Base-by-base conservation (phyloP, 2,329 filamentous ascomycete species). In the Arthrobotrys pseudoclavata region DNA sequence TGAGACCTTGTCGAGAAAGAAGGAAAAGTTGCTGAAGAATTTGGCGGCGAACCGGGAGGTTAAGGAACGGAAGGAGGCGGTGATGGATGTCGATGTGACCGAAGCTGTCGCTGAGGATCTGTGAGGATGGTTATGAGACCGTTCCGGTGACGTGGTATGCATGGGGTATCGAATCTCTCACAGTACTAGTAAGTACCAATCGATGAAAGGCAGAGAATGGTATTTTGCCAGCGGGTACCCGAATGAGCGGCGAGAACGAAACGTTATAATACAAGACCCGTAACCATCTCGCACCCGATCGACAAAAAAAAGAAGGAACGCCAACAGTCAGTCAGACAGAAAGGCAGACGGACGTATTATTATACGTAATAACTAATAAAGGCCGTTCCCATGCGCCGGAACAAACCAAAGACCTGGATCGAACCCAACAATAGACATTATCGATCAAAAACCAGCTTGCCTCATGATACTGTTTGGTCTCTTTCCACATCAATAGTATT, bases 21-120 rank as follows among this genome's bases (percentile, higher is more conserved):
- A 77, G 31, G 74, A 77, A 22, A 77, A 77, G 22, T 31, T 77
- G n/a, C 7, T 77, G 7, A 77, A 62, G 34, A 77, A 77, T n/a
- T 31, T 77, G 34, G 22, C 60, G 7, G 45, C 29, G 0, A 77
- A 77, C n/a, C 70, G 61, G 40, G 52, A 63, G n/a, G 22, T 62
- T 2, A 68, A 62, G 47, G 74, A 71, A 9, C 57, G 68, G 20
- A 77, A 71, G 13, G 67, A 71, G n/a, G 31, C 60, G 4, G 68
- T 53, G 1, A 77, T 77, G 74, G 74, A 77, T 20, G 55, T 60
- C n/a, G 52, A 53, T 53, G 37, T 40, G 22, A 12, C 22, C 12
- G 55, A 42, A 34, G 55, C 55, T 3, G 61, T 68, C 61, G 48
- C 37, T 42, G 74, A 77, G 22, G 74, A 77, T 24, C 24, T 77